Evolutionary conservation across 1,284 basidiomycete species (phyloP).

Genomic region (Peniophora sp.): DNA sequence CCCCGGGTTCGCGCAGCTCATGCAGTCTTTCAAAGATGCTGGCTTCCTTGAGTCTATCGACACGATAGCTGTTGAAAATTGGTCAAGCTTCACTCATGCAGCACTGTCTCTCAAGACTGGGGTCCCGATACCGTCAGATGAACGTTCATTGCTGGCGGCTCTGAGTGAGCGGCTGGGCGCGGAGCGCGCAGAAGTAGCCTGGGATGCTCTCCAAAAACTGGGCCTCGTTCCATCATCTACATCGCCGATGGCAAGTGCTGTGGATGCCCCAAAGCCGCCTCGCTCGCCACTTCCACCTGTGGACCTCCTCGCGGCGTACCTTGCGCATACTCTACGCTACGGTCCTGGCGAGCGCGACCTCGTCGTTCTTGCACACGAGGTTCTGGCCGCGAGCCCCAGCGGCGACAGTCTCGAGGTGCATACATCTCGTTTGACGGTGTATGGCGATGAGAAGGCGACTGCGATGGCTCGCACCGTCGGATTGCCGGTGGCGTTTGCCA

Average conservation of each 20-base stretch:
- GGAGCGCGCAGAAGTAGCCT: not conserved
- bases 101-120: conserved; percentile 23
- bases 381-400: conserved; percentile 36
- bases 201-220: conserved; percentile 53
- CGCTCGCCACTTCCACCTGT: conserved; percentile 43
- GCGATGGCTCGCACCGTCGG: conserved; percentile 92
- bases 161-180: conserved; percentile 20
- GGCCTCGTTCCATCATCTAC: conserved; percentile 30
- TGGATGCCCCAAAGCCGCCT: conserved; percentile 16
- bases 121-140: conserved; percentile 23
- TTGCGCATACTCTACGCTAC: conserved; percentile 75
- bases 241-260: conserved; percentile 8
- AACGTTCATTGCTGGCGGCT: conserved; percentile 27
- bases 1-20: conserved; percentile 75
- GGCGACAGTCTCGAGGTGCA: conserved; percentile 48
- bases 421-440: conserved; percentile 68
- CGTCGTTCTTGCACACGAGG: conserved; percentile 83
- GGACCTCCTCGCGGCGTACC: conserved; percentile 71
- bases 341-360: conserved; percentile 72
- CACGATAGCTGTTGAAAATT: conserved; percentile 31
- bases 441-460: conserved; percentile 57
- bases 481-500: conserved; percentile 75
- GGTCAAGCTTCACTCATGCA: conserved; percentile 37
- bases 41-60: conserved; percentile 58
- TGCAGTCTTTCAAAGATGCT: conserved; percentile 68